phyloP scores from a whole-genome alignment of 306 rosid genomes.

The Rosa multiflora region DNA sequence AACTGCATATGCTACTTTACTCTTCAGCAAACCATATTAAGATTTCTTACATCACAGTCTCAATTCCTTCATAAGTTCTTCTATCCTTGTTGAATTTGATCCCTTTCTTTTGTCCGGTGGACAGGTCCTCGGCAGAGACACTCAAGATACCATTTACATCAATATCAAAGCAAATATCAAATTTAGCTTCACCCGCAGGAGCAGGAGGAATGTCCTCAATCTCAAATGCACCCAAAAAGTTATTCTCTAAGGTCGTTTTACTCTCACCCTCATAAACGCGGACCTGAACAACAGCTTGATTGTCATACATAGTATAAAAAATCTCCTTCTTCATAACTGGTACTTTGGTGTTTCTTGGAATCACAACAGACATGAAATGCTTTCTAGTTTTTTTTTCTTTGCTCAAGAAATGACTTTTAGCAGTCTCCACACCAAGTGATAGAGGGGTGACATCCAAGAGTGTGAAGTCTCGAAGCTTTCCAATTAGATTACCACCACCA shows the following conservation, averaged over 20 bases:
- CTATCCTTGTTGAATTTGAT: background rate
- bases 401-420: too few relatives aligned
- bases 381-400: background rate
- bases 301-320: background rate
- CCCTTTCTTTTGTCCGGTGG: background rate
- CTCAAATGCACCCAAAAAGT: background rate
- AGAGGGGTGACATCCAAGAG: background rate
- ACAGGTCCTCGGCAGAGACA: background rate
- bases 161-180: background rate
- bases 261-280: constrained; percentile 6
- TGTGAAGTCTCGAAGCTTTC: background rate
- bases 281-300: background rate
- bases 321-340: background rate
- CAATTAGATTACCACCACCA: background rate
- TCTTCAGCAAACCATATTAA: too few relatives aligned
- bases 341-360: background rate
- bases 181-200: background rate
- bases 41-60: background rate
- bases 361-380: background rate
- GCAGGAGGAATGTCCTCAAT: background rate
- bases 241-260: background rate
- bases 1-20: too few relatives aligned
- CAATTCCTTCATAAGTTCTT: background rate
- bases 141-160: background rate
- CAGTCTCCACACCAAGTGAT: background rate